phyloP scores from a whole-genome alignment of 495 filamentous ascomycete genomes.

The Penicillium salamii region DNA sequence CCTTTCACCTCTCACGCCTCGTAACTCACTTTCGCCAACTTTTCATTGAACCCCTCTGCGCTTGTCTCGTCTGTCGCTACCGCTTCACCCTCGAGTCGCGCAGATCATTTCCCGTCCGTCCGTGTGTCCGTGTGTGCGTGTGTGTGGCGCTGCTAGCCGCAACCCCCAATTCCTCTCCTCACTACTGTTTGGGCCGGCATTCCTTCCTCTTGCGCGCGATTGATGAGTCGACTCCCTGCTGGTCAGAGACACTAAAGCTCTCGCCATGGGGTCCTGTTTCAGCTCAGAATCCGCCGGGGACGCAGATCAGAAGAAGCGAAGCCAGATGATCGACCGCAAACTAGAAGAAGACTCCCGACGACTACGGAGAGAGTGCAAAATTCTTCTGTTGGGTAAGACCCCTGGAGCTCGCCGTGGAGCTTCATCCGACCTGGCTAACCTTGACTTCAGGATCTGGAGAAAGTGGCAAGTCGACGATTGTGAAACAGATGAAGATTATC shows the following conservation, averaged over 20 bases:
- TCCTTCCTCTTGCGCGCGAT: slow-evolving; percentile 28
- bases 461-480: slow-evolving; percentile 98
- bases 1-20: slow-evolving; percentile 8
- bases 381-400: slow-evolving; percentile 81
- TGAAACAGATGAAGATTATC: slow-evolving; percentile 99
- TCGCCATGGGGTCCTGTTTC: slow-evolving; percentile 83
- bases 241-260: slow-evolving; percentile 18
- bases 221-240: slow-evolving; percentile 23
- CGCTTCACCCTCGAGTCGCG: not conserved
- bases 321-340: slow-evolving; percentile 86
- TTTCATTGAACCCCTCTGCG: not conserved
- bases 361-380: slow-evolving; percentile 96
- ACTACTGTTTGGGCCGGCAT: slow-evolving; percentile 22
- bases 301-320: slow-evolving; percentile 88
- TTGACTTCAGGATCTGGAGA: slow-evolving; percentile 77
- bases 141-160: slow-evolving; percentile 18
- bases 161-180: slow-evolving; percentile 17
- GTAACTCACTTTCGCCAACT: slow-evolving; percentile 1
- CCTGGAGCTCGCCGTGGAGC: not conserved
- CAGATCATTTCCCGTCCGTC: slow-evolving; percentile 2
- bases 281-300: slow-evolving; percentile 74
- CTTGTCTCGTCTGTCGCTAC: slow-evolving; percentile 6
- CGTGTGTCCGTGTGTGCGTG: not conserved
- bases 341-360: slow-evolving; percentile 90
- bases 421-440: slow-evolving; percentile 5